Percentiles rank a stretch among this genome's conserved stretches.
Evolutionary conservation across 345 rosid genomes (phyloP).

Genomic region (Geranium rotundifolium): DNA sequence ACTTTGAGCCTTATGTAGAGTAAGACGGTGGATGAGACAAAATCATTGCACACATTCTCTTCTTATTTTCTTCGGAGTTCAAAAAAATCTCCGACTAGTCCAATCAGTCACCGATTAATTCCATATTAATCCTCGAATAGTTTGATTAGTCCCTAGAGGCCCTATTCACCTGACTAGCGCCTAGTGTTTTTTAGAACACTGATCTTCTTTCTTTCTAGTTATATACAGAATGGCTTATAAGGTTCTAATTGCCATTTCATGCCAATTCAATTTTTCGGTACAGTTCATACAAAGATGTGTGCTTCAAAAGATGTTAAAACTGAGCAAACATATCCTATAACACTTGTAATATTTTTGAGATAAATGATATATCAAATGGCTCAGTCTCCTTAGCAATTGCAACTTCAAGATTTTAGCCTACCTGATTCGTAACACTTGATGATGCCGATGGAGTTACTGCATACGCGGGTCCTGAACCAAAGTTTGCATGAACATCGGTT

Average conservation of each 20-base stretch:
- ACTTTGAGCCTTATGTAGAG: not conserved
- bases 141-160: too few species aligned
- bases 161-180: too few species aligned
- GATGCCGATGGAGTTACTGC: conserved; percentile 38
- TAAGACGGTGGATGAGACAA: not conserved
- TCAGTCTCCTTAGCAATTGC: not conserved
- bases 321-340: not conserved
- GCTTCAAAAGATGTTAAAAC: not conserved
- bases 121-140: too few species aligned
- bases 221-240: not conserved
- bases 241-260: not conserved
- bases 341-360: not conserved
- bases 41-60: not conserved
- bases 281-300: not conserved
- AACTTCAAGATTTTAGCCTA: conserved; percentile 8
- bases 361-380: not conserved
- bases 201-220: not conserved
- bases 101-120: too few species aligned
- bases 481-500: conserved; percentile 31
- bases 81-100: too few species aligned
- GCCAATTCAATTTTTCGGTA: not conserved
- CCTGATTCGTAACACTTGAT: conserved; percentile 44
- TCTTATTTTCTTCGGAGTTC: too few species aligned
- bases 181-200: too few species aligned
- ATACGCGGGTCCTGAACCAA: conserved; percentile 39